These are phyloP conservation scores for Salicornia ramosissima DNA, from an alignment of 148 eudicot genomes.

Conservation along the genomic window DNA sequence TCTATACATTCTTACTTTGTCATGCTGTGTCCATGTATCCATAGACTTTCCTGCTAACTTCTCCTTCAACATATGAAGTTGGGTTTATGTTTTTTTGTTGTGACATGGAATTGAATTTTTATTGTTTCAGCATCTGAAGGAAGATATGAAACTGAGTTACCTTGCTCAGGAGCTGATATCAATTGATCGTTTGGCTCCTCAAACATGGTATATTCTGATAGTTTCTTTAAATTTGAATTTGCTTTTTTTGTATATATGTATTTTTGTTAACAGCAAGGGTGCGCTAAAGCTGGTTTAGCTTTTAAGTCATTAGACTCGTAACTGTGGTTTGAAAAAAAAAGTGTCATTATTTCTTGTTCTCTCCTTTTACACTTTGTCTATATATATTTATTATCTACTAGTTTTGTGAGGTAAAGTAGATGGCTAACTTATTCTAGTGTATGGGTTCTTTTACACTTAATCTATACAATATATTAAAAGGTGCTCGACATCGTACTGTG, in stretches of 20 bases:
- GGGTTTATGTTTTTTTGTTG: background rate
- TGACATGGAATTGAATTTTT: conserved; percentile 2
- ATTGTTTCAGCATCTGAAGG: conserved; percentile 77
- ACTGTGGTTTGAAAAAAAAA: background rate
- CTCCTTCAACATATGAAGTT: background rate
- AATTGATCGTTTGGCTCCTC: conserved; percentile 94
- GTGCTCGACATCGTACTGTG: no score
- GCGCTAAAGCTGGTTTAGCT: background rate
- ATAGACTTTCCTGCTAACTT: background rate
- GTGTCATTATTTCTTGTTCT: no score
- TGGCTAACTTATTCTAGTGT: background rate
- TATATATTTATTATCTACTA: background rate
- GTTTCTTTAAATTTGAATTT: background rate
- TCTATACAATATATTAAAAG: no score
- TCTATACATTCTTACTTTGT: background rate
- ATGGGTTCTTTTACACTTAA: no score
- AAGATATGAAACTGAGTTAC: conserved; percentile 97
- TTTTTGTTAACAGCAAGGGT: background rate
- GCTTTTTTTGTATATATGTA: conserved; percentile 1
- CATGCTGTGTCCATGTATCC: background rate
- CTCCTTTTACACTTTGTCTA: background rate
- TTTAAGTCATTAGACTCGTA: background rate
- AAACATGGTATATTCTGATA: conserved; percentile 64
- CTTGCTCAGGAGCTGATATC: conserved; percentile 93
- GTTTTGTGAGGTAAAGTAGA: background rate